Base-by-base conservation (phyloP, 345 rosid genomes). In the Brassica carinata region DNA sequence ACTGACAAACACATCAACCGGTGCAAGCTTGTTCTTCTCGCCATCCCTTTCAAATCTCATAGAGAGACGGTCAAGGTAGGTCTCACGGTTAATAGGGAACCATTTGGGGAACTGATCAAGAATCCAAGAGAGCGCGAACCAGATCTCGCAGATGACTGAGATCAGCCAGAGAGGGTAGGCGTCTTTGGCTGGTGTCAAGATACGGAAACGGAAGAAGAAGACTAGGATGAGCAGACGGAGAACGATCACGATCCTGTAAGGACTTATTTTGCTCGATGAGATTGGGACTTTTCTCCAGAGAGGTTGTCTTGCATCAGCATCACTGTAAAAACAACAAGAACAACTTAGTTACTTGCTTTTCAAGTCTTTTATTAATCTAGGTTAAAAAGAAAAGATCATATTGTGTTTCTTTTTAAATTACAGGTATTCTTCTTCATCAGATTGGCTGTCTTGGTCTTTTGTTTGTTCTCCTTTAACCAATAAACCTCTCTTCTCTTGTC, bases 101-200 rank as follows among this genome's bases (percentile, higher is more conserved):
- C 99, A 96, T 88, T 96, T 96, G 3, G 98, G 98, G 82, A 96
- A 96, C 89, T 96, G 99, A 17, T 96, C 98, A 1, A 96, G 98
- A 10, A 96, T 96, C 99, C 99, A 96, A 36, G 98, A 96, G 59
- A 93, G 79, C 0, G 94, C 99, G 64, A 93, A 96, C 99, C 99
- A 96, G 14, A 91, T 87, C 84, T 96, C 98, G 34, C 98, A 96
- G 64, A 93, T 91, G 45, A 95, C 97, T 40, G 99, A 95, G 77
- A 89, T 89, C 36, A 93, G 90, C 99, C 99, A 95, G 26, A 95
- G 82, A 7, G 99, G 94, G 78, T 69, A 93, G 26, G 99, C 99
- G 73, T 96, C 99, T 2, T 71, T 69, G 7, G 98, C 98, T 53
- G 99, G 99, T 72, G 97, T 96, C 78, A 90, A 63, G 78, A 96